Conservation (phyloP, 2,329 filamentous ascomycete genomes). For the Paramyrothecium sp. region DNA sequence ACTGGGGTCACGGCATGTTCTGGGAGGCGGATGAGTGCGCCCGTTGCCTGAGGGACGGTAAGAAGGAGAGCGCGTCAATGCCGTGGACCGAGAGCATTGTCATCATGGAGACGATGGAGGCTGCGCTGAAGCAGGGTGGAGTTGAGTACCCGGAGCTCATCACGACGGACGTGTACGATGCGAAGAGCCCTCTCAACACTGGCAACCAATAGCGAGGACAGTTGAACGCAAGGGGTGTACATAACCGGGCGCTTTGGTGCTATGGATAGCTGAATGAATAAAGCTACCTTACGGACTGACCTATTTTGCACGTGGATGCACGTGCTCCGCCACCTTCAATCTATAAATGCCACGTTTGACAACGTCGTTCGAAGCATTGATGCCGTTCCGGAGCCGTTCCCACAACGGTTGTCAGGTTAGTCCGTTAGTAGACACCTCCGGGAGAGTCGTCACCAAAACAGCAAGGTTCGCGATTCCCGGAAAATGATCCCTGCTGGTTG, state of each 20-base stretch:
- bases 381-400: not conserved
- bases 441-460: too few species aligned
- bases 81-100: constrained; percentile 74
- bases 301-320: too few species aligned
- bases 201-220: constrained; percentile 33
- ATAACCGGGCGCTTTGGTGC: not conserved
- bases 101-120: constrained; percentile 76
- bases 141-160: constrained; percentile 55
- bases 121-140: constrained; percentile 50
- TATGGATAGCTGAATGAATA: not conserved
- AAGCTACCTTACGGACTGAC: too few species aligned
- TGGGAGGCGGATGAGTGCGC: constrained; percentile 84
- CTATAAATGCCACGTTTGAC: not conserved
- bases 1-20: constrained; percentile 79
- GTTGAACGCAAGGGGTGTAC: not conserved
- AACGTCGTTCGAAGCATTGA: not conserved
- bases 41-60: constrained; percentile 71
- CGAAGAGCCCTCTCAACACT: constrained; percentile 61
- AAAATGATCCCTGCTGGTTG: not conserved
- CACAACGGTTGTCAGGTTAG: too few species aligned
- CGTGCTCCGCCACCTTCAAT: too few species aligned
- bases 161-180: constrained; percentile 56
- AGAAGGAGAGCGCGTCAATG: constrained; percentile 70
- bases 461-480: not conserved
- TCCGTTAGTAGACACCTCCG: too few species aligned